phyloP scores from a whole-genome alignment of 805 yeast genomes.

The Saturnispora sanitii region DNA sequence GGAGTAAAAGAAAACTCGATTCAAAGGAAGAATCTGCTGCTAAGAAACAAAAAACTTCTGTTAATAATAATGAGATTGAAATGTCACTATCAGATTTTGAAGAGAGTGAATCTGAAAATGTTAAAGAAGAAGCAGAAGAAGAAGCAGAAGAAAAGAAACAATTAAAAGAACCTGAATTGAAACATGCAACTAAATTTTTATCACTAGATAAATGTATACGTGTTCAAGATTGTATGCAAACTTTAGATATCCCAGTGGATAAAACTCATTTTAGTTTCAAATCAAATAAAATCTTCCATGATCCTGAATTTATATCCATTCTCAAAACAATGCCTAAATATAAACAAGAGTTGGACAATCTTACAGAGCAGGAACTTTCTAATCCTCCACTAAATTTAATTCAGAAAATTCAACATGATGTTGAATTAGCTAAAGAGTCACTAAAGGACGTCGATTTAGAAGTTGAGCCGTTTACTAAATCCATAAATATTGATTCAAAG shows the following conservation, averaged over 20 bases:
- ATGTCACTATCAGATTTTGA: slow-evolving; percentile 8
- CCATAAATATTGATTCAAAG: not conserved
- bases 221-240: slow-evolving; percentile 46
- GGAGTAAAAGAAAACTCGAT: slow-evolving; percentile 14
- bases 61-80: slow-evolving; percentile 17
- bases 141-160: not conserved
- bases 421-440: not conserved
- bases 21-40: slow-evolving; percentile 3
- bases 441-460: not conserved
- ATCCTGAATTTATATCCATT: slow-evolving; percentile 30
- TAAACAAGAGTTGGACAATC: slow-evolving; percentile 39
- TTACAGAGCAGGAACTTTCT: not conserved
- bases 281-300: not conserved
- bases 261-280: slow-evolving; percentile 2
- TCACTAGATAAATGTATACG: slow-evolving; percentile 85
- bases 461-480: not conserved
- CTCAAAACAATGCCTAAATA: slow-evolving; percentile 46
- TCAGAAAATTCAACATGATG: not conserved
- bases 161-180: not conserved
- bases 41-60: slow-evolving; percentile 17
- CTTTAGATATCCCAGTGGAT: slow-evolving; percentile 29
- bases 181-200: slow-evolving; percentile 36
- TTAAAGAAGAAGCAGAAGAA: not conserved
- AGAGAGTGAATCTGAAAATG: not conserved
- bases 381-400: not conserved